These are phyloP conservation scores for Mucor ambiguus DNA, from an alignment of 371 early-diverging fungal species.

Conservation along the genomic window DNA sequence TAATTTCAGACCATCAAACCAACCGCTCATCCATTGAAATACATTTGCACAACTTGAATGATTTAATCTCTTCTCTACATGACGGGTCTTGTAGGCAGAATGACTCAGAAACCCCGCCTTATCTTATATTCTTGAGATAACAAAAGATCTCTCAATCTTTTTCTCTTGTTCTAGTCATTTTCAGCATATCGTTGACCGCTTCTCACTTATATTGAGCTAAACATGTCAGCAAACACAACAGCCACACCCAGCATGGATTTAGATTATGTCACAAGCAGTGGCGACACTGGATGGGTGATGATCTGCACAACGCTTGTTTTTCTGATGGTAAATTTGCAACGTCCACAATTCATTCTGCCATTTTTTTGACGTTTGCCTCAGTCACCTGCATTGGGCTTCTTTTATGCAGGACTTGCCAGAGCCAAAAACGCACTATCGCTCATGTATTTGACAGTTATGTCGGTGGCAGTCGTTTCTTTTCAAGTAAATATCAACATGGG, in stretches of 20 bases:
- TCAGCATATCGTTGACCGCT: background rate
- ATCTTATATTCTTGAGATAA: slow-evolving; percentile 1
- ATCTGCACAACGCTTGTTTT: slow-evolving; percentile 46
- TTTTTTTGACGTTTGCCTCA: slow-evolving; percentile 4
- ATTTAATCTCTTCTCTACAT: background rate
- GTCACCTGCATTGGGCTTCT: slow-evolving; percentile 76
- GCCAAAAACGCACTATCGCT: slow-evolving; percentile 80
- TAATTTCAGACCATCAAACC: too few species aligned
- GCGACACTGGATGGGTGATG: slow-evolving; percentile 81
- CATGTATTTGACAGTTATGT: slow-evolving; percentile 77
- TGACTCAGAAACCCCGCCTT: slow-evolving; percentile 7
- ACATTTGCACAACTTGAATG: too few species aligned
- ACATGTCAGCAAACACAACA: slow-evolving; percentile 1
- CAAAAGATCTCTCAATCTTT: background rate
- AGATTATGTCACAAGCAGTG: slow-evolving; percentile 40
- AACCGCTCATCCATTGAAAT: too few species aligned
- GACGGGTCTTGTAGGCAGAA: background rate
- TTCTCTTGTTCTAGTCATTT: background rate
- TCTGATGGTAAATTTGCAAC: slow-evolving; percentile 37
- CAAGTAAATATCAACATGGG: slow-evolving; percentile 43
- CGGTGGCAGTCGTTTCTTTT: slow-evolving; percentile 80
- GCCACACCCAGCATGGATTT: background rate
- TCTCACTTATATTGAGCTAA: background rate
- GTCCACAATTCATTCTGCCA: background rate
- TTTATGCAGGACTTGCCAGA: slow-evolving; percentile 86